Evolutionary conservation across 139 green algal species (phyloP), one percentile per base, ranked within the genome.

Genomic region (Astrephomene gubernaculifera): DNA sequence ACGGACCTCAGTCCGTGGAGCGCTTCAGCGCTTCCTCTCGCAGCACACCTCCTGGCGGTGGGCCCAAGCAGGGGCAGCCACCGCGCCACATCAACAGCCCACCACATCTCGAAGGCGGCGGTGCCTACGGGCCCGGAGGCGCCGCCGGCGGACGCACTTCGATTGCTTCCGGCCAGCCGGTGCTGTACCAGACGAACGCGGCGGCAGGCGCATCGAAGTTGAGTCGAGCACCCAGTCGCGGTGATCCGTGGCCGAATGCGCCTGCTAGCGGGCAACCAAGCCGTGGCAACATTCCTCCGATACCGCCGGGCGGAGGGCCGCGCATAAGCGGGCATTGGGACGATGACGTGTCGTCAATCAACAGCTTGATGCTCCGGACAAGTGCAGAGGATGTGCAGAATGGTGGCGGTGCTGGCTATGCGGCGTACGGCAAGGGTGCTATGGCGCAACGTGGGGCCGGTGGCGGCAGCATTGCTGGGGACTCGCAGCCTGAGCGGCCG

Each of bases 151-250:
- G 31, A 7, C 36, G 29, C 24, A 44, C 19, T 2, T 70, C 38
- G 12, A 71, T 44, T 35, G 36, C 36, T 29, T 24, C 78, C 0
- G 81, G 73, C 31, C 88, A 89, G 73, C 84, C 84, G 38, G 57
- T 89, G 83, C 84, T 89, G 71, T 91, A 89, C 44, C 84, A 91
- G 68, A 85, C 84, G 29, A 84, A 76, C 38, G 67, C 64, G 38
- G 72, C 45, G 53, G 64, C 44, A 17, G 75, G 45, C 24, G 61
- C 79, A 29, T 43, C 27, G 36, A 84, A 73, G 83, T 63, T 80
- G 19, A 68, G 29, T 14, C 87, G 81, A 4, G 88, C 88, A 21
- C 85, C 83, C 53, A 88, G 83, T 38, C 80, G 84, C 4, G 84
- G 85, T 7, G 79, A 89, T 72, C 87, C 87, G 14, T 86, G 78